Conservation (phyloP, 75 land plant genomes). For the Picea sitchensis region DNA sequence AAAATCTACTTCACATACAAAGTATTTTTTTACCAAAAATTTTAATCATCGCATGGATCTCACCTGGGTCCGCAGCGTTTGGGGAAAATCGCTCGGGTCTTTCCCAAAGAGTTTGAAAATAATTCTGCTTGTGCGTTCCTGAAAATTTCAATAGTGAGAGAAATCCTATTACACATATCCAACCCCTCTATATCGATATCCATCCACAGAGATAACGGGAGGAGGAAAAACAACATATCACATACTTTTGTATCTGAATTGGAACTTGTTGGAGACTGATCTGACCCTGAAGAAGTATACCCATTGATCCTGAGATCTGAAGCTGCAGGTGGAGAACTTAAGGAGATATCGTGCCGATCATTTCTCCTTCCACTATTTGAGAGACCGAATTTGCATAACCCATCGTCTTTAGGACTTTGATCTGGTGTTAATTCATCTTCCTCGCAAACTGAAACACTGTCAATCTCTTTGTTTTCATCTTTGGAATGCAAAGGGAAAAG, state of each 20-base stretch:
- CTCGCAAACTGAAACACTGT: slow-evolving; percentile 11
- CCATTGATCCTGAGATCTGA: slow-evolving; percentile 24
- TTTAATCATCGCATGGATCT: neutral
- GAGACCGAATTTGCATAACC: slow-evolving; percentile 23
- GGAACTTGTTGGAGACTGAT: slow-evolving; percentile 72
- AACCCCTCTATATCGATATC: neutral
- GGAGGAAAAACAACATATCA: neutral
- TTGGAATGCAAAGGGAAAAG: slow-evolving; percentile 50
- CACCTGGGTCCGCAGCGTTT: slow-evolving; percentile 47
- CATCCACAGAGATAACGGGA: neutral
- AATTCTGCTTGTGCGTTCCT: slow-evolving; percentile 67
- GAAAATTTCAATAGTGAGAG: slow-evolving; percentile 1
- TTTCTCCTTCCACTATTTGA: slow-evolving; percentile 25
- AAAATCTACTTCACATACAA: neutral
- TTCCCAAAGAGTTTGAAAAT: slow-evolving; percentile 73
- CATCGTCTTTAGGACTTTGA: slow-evolving; percentile 18
- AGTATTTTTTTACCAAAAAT: neutral
- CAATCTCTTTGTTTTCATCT: slow-evolving; percentile 20
- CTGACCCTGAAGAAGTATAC: slow-evolving; percentile 72
- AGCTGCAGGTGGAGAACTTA: neutral
- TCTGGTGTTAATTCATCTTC: slow-evolving; percentile 19
- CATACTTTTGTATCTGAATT: slow-evolving; percentile 62
- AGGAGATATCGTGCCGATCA: slow-evolving; percentile 20
- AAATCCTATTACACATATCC: neutral
- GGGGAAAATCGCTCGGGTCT: slow-evolving; percentile 54